Conservation (phyloP, 495 filamentous ascomycete species). For the Lichenothelia convexa region DNA sequence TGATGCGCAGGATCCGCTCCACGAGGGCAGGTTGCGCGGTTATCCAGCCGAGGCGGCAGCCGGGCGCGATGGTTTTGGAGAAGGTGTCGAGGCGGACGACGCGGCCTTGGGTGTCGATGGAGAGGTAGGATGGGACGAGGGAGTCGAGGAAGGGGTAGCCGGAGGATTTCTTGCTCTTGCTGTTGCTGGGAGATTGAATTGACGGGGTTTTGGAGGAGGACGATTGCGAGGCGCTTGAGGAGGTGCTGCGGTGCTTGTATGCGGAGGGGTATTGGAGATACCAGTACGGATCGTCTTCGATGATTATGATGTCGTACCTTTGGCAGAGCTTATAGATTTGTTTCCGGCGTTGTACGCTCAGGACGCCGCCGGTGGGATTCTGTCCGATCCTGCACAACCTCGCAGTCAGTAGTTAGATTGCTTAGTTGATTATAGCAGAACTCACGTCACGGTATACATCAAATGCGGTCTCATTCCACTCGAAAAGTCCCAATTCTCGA, state of each 20-base stretch:
- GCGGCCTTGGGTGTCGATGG: slow-evolving; percentile 63
- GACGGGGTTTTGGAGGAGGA: slow-evolving; percentile 6
- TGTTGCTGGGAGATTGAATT: slow-evolving; percentile 8
- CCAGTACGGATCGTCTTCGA: slow-evolving; percentile 96
- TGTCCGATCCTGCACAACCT: slow-evolving; percentile 50
- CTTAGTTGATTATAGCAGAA: slow-evolving; percentile 5
- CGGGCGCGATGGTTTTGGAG: slow-evolving; percentile 27
- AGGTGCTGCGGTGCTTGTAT: slow-evolving; percentile 12
- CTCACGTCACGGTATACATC: slow-evolving; percentile 81
- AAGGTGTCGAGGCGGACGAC: slow-evolving; percentile 43
- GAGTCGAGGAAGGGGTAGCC: slow-evolving; percentile 68
- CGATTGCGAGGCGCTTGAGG: slow-evolving; percentile 15
- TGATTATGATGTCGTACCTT: slow-evolving; percentile 74
- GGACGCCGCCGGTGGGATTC: slow-evolving; percentile 67
- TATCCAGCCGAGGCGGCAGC: slow-evolving; percentile 29
- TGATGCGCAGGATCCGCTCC: slow-evolving; percentile 54
- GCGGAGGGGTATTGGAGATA: slow-evolving; percentile 75
- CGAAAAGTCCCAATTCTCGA: slow-evolving; percentile 60
- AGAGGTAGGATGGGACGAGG: slow-evolving; percentile 57
- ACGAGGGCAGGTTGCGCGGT: slow-evolving; percentile 48
- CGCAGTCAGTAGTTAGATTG: background rate
- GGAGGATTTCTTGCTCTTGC: slow-evolving; percentile 34
- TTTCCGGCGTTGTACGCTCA: slow-evolving; percentile 50
- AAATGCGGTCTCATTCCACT: slow-evolving; percentile 62
- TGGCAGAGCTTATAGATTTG: slow-evolving; percentile 67